Percentiles rank a stretch among this genome's conserved stretches.
These are phyloP conservation scores for Thielaviopsis populi DNA, from an alignment of 2,329 filamentous ascomycete species.

Conservation along the genomic window DNA sequence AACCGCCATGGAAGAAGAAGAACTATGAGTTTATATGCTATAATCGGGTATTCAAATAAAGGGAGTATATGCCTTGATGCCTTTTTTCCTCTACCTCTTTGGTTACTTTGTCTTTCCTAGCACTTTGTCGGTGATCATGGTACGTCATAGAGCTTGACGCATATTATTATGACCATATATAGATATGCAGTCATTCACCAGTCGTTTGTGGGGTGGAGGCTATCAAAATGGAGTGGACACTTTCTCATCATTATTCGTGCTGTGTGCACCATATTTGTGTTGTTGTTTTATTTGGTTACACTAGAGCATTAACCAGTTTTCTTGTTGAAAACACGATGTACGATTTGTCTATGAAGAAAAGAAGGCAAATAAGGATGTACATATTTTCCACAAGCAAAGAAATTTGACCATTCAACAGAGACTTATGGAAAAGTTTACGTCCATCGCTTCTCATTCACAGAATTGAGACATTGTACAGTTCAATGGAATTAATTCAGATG, in stretches of 20 bases:
- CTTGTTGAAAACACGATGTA: no score
- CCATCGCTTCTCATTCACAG: no score
- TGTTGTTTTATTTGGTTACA: no score
- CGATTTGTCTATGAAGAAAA: no score
- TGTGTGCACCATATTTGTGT: no score
- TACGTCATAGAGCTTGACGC: background rate
- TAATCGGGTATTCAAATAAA: slow-evolving; percentile 5
- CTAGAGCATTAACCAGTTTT: no score
- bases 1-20: slow-evolving; percentile 17
- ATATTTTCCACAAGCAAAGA: no score
- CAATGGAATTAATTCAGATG: no score
- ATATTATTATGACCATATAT: slow-evolving; percentile 5
- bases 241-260: background rate
- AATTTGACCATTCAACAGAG: no score
- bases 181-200: slow-evolving; percentile 2
- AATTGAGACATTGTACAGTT: no score
- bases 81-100: slow-evolving; percentile 3
- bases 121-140: background rate
- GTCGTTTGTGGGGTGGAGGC: background rate
- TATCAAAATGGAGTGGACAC: slow-evolving; percentile 14
- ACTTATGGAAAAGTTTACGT: no score
- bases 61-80: background rate
- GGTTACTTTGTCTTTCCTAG: slow-evolving; percentile 9
- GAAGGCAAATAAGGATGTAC: no score
- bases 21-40: background rate